Conservation (phyloP, 1,284 basidiomycete genomes). For the Tilletia setariae region DNA sequence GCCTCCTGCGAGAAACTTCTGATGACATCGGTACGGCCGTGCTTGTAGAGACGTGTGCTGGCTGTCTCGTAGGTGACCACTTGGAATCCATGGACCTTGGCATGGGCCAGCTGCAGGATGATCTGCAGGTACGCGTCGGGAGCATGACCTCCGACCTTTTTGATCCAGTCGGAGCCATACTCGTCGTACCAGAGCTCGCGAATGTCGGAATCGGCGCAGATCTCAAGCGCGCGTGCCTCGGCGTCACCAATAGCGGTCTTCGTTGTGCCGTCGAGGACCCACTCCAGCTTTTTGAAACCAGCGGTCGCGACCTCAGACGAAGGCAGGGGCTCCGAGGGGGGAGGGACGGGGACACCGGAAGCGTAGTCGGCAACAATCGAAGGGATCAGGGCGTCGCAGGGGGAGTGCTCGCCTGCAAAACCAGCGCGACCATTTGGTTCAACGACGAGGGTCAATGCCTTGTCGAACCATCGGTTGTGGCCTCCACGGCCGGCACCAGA, state of each 20-base stretch:
- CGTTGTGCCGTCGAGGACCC: slow-evolving; percentile 65
- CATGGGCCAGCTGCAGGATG: slow-evolving; percentile 89
- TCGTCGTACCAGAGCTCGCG: slow-evolving; percentile 79
- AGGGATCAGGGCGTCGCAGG: slow-evolving; percentile 85
- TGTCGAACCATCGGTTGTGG: slow-evolving; percentile 89
- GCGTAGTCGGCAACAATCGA: slow-evolving; percentile 85
- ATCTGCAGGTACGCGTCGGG: slow-evolving; percentile 92
- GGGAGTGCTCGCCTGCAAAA: slow-evolving; percentile 87
- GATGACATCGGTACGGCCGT: slow-evolving; percentile 89
- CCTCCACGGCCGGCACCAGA: slow-evolving; percentile 68
- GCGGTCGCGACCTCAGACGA: slow-evolving; percentile 22
- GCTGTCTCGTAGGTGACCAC: slow-evolving; percentile 94
- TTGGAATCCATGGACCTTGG: slow-evolving; percentile 70
- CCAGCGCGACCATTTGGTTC: slow-evolving; percentile 82
- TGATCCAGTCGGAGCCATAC: slow-evolving; percentile 89
- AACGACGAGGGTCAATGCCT: slow-evolving; percentile 75
- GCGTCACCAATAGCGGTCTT: background rate
- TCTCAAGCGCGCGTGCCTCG: slow-evolving; percentile 24
- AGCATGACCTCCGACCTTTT: slow-evolving; percentile 71
- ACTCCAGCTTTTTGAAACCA: slow-evolving; percentile 71
- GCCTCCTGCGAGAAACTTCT: slow-evolving; percentile 74
- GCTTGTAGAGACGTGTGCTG: slow-evolving; percentile 81
- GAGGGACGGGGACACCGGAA: slow-evolving; percentile 60
- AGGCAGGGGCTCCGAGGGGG: slow-evolving; percentile 28
- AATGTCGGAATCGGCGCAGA: slow-evolving; percentile 78